Evolutionary conservation across 176 grass and related monocot genomes (phyloP).

Genomic region (Avena sativa): DNA sequence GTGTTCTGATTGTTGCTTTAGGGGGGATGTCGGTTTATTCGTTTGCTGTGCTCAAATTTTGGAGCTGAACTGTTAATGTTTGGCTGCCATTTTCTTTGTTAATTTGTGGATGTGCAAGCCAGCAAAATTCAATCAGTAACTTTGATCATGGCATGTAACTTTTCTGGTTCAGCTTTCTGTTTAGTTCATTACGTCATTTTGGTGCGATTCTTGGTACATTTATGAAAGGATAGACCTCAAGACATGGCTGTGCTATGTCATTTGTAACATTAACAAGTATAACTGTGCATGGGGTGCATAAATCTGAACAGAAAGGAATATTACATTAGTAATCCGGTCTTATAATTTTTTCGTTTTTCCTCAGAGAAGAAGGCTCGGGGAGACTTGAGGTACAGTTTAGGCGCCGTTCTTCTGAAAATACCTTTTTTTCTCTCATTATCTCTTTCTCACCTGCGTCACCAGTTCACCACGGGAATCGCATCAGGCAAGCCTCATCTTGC

Average conservation of each 20-base stretch:
- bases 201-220: constrained; percentile 39
- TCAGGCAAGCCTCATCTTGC: too few relatives aligned
- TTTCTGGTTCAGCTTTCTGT: constrained; percentile 54
- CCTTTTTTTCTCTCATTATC: too few relatives aligned
- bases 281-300: constrained; percentile 48
- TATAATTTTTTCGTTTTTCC: too few relatives aligned
- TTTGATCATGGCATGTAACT: constrained; percentile 45
- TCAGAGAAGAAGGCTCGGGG: too few relatives aligned
- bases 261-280: constrained; percentile 60
- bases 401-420: too few relatives aligned
- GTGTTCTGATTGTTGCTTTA: constrained; percentile 61
- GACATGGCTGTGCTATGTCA: constrained; percentile 34
- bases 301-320: constrained; percentile 29
- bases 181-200: constrained; percentile 50
- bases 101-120: constrained; percentile 47
- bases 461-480: too few relatives aligned
- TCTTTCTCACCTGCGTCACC: too few relatives aligned
- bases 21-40: constrained; percentile 60
- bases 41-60: constrained; percentile 59
- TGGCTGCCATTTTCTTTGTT: constrained; percentile 59
- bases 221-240: constrained; percentile 36
- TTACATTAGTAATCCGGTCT: too few relatives aligned
- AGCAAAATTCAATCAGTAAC: constrained; percentile 54
- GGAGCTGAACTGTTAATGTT: constrained; percentile 62
- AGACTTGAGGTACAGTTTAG: too few relatives aligned